These are phyloP conservation scores for Phaeotremella fagi DNA, from an alignment of 768 basidiomycete species.

Conservation along the genomic window DNA sequence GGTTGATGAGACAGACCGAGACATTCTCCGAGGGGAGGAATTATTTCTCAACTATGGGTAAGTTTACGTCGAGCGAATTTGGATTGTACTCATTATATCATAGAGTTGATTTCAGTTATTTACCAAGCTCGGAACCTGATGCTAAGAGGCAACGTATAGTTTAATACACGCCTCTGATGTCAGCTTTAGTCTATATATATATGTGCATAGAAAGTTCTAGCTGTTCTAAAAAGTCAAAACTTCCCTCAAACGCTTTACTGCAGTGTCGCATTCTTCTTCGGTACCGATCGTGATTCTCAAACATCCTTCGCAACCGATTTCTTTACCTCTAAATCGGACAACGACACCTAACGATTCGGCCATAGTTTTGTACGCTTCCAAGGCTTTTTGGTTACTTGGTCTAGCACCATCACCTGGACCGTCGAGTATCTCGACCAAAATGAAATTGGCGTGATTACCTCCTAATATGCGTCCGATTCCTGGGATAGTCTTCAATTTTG, in stretches of 20 bases:
- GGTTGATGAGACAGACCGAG: constrained; percentile 1
- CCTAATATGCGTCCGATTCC: constrained; percentile 63
- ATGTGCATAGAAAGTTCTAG: no score
- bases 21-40: constrained; percentile 7
- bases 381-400: constrained; percentile 53
- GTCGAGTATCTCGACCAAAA: constrained; percentile 70
- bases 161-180: neutral
- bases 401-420: constrained; percentile 41
- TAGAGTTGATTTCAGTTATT: neutral
- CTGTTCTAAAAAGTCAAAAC: no score
- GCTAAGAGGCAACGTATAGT: neutral
- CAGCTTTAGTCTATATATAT: neutral
- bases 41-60: constrained; percentile 14
- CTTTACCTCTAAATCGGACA: constrained; percentile 80
- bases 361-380: constrained; percentile 66
- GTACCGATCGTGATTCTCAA: constrained; percentile 86
- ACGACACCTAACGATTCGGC: constrained; percentile 85
- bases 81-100: neutral
- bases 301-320: constrained; percentile 80
- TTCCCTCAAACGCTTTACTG: constrained; percentile 55
- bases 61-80: neutral
- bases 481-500: constrained; percentile 54
- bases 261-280: constrained; percentile 65
- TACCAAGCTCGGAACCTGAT: neutral
- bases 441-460: constrained; percentile 82